These are phyloP conservation scores for Lecanicillium sp. DNA, from an alignment of 2,329 filamentous ascomycete genomes.

Conservation along the genomic window DNA sequence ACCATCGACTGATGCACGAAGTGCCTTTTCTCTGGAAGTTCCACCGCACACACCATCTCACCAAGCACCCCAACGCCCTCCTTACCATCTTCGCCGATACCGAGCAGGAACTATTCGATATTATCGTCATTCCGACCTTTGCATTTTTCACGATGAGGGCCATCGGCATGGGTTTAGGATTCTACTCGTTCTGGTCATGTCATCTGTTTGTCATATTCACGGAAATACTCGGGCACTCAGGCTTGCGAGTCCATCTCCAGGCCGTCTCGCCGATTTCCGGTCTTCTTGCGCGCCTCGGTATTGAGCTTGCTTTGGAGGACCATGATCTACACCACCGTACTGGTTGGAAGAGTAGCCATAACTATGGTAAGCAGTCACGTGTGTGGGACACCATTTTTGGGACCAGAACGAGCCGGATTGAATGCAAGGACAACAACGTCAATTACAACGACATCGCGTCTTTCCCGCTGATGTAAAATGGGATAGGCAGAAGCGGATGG, in stretches of 20 bases:
- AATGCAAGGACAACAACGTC: conserved; percentile 8
- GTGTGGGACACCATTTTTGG: conserved; percentile 9
- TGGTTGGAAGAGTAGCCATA: conserved; percentile 24
- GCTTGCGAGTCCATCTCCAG: conserved; percentile 30
- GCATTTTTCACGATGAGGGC: conserved; percentile 30
- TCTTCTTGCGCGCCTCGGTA: conserved; percentile 26
- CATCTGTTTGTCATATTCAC: conserved; percentile 36
- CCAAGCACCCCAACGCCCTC: conserved; percentile 36
- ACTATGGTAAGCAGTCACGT: conserved; percentile 10
- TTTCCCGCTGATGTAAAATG: conserved; percentile 5
- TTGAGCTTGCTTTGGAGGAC: conserved; percentile 36
- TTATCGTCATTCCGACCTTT: conserved; percentile 33
- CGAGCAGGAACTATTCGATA: conserved; percentile 38
- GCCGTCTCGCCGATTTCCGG: conserved; percentile 30
- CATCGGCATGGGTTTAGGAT: conserved; percentile 35
- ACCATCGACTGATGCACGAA: conserved; percentile 38
- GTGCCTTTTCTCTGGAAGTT: conserved; percentile 29
- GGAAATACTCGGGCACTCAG: conserved; percentile 34
- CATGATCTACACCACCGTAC: conserved; percentile 34
- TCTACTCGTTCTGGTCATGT: conserved; percentile 42
- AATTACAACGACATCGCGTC: conserved; percentile 9
- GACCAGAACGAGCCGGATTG: background rate
- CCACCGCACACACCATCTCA: conserved; percentile 39
- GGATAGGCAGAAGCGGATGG: too few relatives aligned
- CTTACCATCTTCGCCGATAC: conserved; percentile 36